Evolutionary conservation across 176 grass and related monocot species (phyloP).

Genomic region (Chloris gayana): DNA sequence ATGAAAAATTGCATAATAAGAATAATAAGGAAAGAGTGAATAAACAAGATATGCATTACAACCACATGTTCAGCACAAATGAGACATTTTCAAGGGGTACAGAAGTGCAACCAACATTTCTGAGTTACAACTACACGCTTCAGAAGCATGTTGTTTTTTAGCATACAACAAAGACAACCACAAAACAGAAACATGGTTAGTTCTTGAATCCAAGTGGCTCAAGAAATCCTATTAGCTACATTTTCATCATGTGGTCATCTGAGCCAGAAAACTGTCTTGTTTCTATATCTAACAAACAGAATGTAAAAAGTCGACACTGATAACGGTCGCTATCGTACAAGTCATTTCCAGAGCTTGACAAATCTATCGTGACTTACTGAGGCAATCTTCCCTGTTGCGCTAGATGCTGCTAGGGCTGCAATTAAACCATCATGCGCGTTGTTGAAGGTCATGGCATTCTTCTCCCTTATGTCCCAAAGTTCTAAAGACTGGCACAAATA

Average conservation of each 20-base stretch:
- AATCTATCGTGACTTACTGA: slow-evolving; percentile 88
- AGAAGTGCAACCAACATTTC: slow-evolving; percentile 30
- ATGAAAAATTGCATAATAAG: no score
- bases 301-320: slow-evolving; percentile 9
- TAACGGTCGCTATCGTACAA: slow-evolving; percentile 29
- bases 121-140: slow-evolving; percentile 38
- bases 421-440: slow-evolving; percentile 78
- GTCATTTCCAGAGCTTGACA: slow-evolving; percentile 95
- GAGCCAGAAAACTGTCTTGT: slow-evolving; percentile 36
- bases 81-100: background rate
- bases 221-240: slow-evolving; percentile 37
- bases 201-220: slow-evolving; percentile 33
- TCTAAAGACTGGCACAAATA: slow-evolving; percentile 73
- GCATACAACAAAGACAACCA: slow-evolving; percentile 41
- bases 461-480: slow-evolving; percentile 91
- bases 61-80: slow-evolving; percentile 12
- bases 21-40: background rate
- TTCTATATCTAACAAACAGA: slow-evolving; percentile 43
- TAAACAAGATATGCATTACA: background rate
- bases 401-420: slow-evolving; percentile 77
- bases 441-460: slow-evolving; percentile 72
- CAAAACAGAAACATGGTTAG: slow-evolving; percentile 50
- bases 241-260: slow-evolving; percentile 45
- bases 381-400: slow-evolving; percentile 77
- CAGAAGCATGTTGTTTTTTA: slow-evolving; percentile 26